Conservation (phyloP, 108 stramenopile species). For the Stephanodiscus triporus region DNA sequence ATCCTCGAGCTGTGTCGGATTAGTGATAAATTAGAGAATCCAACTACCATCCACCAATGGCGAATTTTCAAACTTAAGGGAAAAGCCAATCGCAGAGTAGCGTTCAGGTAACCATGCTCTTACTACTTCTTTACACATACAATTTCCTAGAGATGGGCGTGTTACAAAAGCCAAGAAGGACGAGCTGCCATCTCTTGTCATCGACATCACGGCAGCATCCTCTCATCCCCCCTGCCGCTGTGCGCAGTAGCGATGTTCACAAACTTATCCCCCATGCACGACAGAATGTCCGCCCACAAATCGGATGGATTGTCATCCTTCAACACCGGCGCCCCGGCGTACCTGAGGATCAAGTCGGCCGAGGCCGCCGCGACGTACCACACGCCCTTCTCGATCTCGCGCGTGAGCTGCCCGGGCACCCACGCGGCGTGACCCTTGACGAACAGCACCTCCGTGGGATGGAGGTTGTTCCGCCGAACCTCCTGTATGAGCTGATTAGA, state of each 20-base stretch:
- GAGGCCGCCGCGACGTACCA: conserved; percentile 83
- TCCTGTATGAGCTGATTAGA: conserved; percentile 82
- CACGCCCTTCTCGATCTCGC: conserved; percentile 86
- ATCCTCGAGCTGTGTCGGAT: neutral
- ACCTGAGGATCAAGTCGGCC: conserved; percentile 78
- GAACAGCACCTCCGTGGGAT: conserved; percentile 73
- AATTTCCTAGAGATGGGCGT: neutral
- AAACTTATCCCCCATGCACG: conserved; percentile 82
- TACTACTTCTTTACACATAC: neutral
- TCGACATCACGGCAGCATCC: conserved; percentile 60
- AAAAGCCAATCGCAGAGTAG: neutral
- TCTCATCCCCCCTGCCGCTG: conserved; percentile 69
- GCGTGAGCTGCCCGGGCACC: conserved; percentile 82
- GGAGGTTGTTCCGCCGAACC: conserved; percentile 67
- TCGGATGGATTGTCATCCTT: conserved; percentile 74
- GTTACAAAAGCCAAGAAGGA: neutral
- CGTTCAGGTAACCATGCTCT: no score
- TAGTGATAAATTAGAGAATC: neutral
- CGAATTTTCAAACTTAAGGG: no score
- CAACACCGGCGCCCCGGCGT: conserved; percentile 76
- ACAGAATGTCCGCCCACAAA: conserved; percentile 83
- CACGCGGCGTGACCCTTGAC: conserved; percentile 89
- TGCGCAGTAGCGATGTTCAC: conserved; percentile 66
- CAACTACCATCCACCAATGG: neutral
- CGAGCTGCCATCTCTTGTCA: neutral